phyloP scores from a whole-genome alignment of 768 basidiomycete genomes.

The Dentipellis sp. region DNA sequence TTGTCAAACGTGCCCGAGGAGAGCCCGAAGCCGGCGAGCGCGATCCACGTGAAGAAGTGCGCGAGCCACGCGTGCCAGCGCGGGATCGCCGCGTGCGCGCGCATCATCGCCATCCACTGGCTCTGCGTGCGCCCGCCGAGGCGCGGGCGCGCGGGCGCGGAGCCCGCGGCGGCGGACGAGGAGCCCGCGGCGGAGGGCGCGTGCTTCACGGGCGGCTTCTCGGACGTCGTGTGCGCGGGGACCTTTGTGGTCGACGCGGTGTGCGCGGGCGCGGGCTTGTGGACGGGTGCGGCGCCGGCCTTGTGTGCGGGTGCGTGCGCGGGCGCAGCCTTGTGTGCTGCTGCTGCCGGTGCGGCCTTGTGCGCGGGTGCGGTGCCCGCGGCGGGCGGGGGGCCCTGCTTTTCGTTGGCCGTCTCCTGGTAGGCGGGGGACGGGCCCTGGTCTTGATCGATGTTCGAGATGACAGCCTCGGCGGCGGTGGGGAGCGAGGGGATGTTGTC shows the following conservation, averaged over 20 bases:
- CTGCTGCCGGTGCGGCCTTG: background rate
- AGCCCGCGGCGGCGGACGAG: background rate
- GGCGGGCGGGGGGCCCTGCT: background rate
- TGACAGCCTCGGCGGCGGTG: no score
- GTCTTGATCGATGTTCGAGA: no score
- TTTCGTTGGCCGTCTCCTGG: background rate
- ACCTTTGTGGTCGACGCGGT: background rate
- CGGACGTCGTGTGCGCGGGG: background rate
- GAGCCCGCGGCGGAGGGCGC: background rate
- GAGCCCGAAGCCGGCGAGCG: slow-evolving; percentile 11
- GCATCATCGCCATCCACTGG: slow-evolving; percentile 5
- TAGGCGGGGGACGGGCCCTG: no score
- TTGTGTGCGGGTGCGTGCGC: background rate
- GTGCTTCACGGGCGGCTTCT: background rate
- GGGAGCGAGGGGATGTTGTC: no score
- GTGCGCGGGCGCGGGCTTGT: background rate
- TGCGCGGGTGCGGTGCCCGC: background rate
- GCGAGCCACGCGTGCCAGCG: slow-evolving; percentile 2
- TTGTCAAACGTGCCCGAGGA: slow-evolving; percentile 7
- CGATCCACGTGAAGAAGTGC: slow-evolving; percentile 8
- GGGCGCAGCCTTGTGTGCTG: background rate
- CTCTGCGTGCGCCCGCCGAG: background rate
- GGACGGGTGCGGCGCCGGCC: background rate
- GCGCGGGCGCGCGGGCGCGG: background rate
- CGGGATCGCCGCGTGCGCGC: slow-evolving; percentile 6